phyloP scores from a whole-genome alignment of 495 filamentous ascomycete species.

The Xylaria grammica region DNA sequence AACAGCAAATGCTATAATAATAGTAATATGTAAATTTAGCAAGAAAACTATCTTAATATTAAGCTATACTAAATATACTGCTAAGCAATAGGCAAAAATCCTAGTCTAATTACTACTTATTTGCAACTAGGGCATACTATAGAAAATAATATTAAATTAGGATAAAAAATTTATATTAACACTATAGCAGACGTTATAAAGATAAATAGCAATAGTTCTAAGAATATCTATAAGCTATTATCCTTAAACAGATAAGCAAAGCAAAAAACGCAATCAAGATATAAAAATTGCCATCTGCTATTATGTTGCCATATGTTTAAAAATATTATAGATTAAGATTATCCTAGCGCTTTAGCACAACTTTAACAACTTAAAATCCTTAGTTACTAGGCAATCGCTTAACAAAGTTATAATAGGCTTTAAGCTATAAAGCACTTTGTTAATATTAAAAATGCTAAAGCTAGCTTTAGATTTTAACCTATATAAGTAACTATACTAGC shows the following conservation, averaged over 20 bases:
- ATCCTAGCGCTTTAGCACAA: background rate
- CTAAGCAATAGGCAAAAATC: background rate
- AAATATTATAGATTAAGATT: background rate
- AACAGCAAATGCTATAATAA: background rate
- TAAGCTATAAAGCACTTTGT: background rate
- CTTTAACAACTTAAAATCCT: constrained; percentile 2
- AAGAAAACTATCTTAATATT: background rate
- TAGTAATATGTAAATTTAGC: background rate
- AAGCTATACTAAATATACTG: background rate
- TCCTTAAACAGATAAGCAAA: background rate
- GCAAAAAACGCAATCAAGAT: background rate
- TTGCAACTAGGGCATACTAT: background rate
- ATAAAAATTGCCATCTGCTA: background rate
- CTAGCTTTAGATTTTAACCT: too few relatives aligned
- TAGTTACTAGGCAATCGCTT: background rate
- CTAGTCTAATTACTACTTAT: background rate
- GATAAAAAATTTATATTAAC: too few relatives aligned
- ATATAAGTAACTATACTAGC: too few relatives aligned
- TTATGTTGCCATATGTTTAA: background rate
- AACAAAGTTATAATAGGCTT: background rate
- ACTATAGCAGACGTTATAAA: background rate
- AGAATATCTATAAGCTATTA: background rate
- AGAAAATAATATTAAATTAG: background rate
- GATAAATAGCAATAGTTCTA: background rate
- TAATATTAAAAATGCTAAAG: too few relatives aligned